Conservation (phyloP, 352 stramenopile species). For the Plasmopara viticola region DNA sequence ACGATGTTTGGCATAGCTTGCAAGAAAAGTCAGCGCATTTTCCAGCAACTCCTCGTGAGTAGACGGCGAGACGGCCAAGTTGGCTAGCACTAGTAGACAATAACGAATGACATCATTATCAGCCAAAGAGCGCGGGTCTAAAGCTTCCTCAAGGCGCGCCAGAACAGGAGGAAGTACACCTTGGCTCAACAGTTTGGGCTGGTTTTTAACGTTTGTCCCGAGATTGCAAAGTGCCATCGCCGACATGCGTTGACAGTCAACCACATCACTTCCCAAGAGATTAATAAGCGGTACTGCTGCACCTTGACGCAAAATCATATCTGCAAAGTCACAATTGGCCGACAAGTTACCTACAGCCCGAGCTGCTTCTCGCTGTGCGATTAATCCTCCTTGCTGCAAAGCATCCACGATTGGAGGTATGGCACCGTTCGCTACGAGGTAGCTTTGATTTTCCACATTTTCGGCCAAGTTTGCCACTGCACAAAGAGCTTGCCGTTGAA, state of each 20-base stretch:
- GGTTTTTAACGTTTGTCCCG: conserved; percentile 91
- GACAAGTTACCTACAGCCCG: conserved; percentile 92
- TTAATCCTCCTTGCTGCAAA: conserved; percentile 61
- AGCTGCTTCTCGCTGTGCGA: conserved; percentile 90
- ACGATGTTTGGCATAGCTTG: conserved; percentile 90
- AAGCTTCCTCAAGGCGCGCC: conserved; percentile 78
- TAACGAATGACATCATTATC: conserved; percentile 95
- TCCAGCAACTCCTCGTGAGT: conserved; percentile 83
- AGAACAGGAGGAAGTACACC: conserved; percentile 88
- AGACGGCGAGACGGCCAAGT: conserved; percentile 82
- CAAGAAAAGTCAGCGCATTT: conserved; percentile 79
- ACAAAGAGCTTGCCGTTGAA: conserved; percentile 91
- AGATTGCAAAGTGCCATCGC: conserved; percentile 95
- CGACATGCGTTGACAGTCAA: conserved; percentile 92
- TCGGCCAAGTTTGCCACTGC: conserved; percentile 94
- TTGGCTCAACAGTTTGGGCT: conserved; percentile 84
- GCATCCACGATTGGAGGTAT: conserved; percentile 84
- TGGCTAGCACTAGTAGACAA: conserved; percentile 91
- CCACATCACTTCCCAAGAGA: conserved; percentile 85
- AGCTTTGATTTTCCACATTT: conserved; percentile 90
- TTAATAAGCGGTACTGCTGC: conserved; percentile 79
- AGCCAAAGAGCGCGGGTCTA: conserved; percentile 88
- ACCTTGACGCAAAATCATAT: conserved; percentile 87
- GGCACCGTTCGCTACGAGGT: conserved; percentile 83
- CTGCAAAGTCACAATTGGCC: conserved; percentile 92